Evolutionary conservation across 495 filamentous ascomycete species (phyloP).

Genomic region (Annulohypoxylon maeteangense): DNA sequence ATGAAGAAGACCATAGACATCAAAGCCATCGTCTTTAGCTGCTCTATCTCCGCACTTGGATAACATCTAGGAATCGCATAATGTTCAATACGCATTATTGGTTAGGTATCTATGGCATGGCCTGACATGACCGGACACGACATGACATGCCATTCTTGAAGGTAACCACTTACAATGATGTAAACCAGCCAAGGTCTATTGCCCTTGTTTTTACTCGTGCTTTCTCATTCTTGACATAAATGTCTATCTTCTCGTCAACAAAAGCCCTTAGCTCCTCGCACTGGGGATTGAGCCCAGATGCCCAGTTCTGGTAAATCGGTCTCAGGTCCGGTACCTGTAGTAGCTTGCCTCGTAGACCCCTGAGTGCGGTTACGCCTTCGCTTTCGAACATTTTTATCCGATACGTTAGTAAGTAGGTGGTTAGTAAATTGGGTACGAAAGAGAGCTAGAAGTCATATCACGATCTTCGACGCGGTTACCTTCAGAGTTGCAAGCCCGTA

Average conservation of each 20-base stretch:
- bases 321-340: constrained; percentile 4
- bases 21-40: constrained; percentile 8
- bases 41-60: not conserved
- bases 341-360: not conserved
- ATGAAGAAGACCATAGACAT: constrained; percentile 7
- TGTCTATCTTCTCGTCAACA: constrained; percentile 3
- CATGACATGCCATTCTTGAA: too few relatives aligned
- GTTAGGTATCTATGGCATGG: not conserved
- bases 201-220: not conserved
- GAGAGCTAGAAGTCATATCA: not conserved
- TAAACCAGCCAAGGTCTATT: constrained; percentile 8
- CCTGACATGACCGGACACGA: too few relatives aligned
- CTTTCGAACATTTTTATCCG: not conserved
- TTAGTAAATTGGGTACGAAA: not conserved
- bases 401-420: too few relatives aligned
- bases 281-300: constrained; percentile 1
- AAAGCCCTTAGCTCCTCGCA: constrained; percentile 4
- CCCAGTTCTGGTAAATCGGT: constrained; percentile 5
- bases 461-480: not conserved
- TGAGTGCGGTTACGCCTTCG: not conserved
- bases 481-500: not conserved
- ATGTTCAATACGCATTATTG: not conserved
- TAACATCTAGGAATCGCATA: not conserved
- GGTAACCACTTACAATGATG: not conserved
- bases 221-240: constrained; percentile 8